Conservation (phyloP, 176 grass and related monocot species). For the Carex kokanica region DNA sequence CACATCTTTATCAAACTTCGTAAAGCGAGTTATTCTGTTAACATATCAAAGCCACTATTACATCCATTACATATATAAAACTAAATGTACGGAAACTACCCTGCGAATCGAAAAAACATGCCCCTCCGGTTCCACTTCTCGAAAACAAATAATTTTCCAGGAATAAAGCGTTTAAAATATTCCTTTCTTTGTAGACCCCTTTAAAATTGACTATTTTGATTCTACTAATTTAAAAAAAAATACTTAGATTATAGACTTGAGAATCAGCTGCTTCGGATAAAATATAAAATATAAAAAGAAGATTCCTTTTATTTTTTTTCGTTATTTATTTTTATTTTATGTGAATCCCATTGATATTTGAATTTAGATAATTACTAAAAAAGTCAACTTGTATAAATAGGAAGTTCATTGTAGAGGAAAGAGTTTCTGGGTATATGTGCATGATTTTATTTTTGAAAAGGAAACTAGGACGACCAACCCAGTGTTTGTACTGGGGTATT, state of each 20-base stretch:
- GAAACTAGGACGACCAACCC: too few species aligned
- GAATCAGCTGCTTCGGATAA: neutral
- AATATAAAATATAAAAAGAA: too few species aligned
- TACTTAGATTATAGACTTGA: neutral
- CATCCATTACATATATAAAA: neutral
- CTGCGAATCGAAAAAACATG: too few species aligned
- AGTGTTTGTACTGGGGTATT: neutral
- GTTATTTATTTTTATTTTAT: neutral
- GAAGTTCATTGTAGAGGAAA: neutral
- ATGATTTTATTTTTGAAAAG: neutral
- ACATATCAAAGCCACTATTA: neutral
- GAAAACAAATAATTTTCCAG: neutral
- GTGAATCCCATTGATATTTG: neutral
- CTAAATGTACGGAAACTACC: neutral
- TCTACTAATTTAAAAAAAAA: neutral
- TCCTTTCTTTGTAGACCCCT: neutral
- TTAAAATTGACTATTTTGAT: neutral
- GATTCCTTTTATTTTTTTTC: neutral
- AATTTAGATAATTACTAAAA: neutral
- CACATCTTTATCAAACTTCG: neutral
- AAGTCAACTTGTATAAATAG: neutral
- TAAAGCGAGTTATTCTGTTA: neutral
- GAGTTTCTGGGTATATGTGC: neutral
- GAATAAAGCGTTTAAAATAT: neutral
- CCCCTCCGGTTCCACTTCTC: neutral